phyloP scores from a whole-genome alignment of 768 basidiomycete species.

The Tricholomella constricta region DNA sequence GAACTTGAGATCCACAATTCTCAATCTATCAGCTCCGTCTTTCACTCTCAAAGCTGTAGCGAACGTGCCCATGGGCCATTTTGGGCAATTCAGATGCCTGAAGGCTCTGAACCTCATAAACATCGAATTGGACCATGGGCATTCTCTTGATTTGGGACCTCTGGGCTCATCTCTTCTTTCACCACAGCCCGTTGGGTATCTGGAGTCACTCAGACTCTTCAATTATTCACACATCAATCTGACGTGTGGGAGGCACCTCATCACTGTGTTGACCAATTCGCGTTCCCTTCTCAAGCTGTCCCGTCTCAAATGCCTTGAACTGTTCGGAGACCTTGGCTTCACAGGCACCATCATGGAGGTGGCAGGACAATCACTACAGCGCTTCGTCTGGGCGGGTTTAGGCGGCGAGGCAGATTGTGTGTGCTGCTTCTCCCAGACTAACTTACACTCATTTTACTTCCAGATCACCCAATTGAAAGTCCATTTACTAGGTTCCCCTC shows the following conservation, averaged over 20 bases:
- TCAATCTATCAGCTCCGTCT: too few relatives aligned
- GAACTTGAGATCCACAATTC: too few relatives aligned
- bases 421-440: background rate
- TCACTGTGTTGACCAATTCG: background rate
- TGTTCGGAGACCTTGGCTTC: conserved; percentile 1
- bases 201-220: background rate
- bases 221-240: too few relatives aligned
- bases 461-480: too few relatives aligned
- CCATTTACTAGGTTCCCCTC: background rate
- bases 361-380: background rate
- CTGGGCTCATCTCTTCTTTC: too few relatives aligned
- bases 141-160: too few relatives aligned
- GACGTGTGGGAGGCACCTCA: background rate
- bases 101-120: background rate
- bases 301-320: background rate
- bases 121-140: background rate
- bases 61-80: too few relatives aligned
- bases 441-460: background rate
- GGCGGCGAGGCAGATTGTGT: conserved; percentile 4
- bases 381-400: background rate
- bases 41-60: conserved; percentile 4
- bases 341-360: background rate
- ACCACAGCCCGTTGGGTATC: background rate
- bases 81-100: background rate
- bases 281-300: background rate